Percentiles rank a stretch among this genome's conserved stretches.
Conservation (phyloP, 129 eudicot species). For the Oenanthe sinensis region DNA sequence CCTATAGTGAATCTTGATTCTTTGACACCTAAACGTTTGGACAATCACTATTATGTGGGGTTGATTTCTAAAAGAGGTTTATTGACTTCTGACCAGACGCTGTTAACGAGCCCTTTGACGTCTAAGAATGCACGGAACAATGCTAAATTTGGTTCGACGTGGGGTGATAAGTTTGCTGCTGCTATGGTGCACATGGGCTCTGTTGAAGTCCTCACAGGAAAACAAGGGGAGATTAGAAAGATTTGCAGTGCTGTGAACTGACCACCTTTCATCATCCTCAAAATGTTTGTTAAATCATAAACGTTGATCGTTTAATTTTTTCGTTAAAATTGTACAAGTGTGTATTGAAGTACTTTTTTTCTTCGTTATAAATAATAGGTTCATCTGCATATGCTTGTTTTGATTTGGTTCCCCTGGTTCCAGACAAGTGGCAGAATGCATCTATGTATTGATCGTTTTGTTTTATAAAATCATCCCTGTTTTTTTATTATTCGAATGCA, state of each 20-base stretch:
- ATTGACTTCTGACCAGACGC: conserved; percentile 25
- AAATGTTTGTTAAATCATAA: not conserved
- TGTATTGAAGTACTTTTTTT: not conserved
- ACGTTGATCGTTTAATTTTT: not conserved
- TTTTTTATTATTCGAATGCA: not conserved
- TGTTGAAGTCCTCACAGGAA: conserved; percentile 27
- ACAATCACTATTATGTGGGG: conserved; percentile 21
- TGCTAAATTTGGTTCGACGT: conserved; percentile 6
- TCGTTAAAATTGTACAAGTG: not conserved
- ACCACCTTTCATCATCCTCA: not conserved
- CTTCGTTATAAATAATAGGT: not conserved
- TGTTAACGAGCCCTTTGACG: conserved; percentile 16
- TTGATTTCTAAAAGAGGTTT: conserved; percentile 14
- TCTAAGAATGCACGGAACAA: conserved; percentile 10
- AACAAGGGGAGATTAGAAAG: conserved; percentile 30
- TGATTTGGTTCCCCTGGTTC: not conserved
- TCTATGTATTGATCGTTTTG: not conserved
- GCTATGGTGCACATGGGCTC: conserved; percentile 39
- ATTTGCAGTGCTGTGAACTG: conserved; percentile 20
- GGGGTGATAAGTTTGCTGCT: conserved; percentile 29
- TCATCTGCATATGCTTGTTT: not conserved
- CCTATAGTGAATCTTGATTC: conserved; percentile 18
- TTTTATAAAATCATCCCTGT: too few species aligned
- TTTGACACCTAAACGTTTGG: conserved; percentile 20
- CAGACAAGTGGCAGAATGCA: too few species aligned